Evolutionary conservation across 306 rosid genomes (phyloP).

Genomic region (Fagus sylvatica): DNA sequence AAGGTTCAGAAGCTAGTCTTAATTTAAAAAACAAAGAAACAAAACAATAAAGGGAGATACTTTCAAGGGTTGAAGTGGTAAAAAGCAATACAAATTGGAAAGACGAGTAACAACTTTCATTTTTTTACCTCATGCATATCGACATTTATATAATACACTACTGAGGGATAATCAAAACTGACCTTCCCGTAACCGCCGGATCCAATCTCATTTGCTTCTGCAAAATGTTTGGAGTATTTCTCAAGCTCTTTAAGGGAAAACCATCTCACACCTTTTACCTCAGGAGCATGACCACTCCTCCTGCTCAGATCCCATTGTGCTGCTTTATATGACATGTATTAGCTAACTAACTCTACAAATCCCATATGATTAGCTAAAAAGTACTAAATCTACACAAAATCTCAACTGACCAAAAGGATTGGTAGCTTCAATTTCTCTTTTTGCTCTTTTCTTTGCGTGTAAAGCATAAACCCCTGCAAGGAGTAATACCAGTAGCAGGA

Average conservation of each 20-base stretch:
- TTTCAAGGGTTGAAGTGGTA: too few species aligned
- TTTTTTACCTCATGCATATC: too few species aligned
- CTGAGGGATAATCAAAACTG: too few species aligned
- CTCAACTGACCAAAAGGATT: slow-evolving; percentile 37
- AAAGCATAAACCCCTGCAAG: too few species aligned
- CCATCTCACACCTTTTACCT: slow-evolving; percentile 53
- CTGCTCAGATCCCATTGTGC: slow-evolving; percentile 43
- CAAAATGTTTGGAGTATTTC: slow-evolving; percentile 47
- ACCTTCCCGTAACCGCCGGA: slow-evolving; percentile 48
- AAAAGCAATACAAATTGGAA: too few species aligned
- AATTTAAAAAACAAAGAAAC: too few species aligned
- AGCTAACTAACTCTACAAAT: background rate
- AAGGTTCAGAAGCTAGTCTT: too few species aligned
- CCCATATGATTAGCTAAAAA: background rate
- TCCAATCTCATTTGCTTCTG: slow-evolving; percentile 38
- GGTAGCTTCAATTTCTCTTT: slow-evolving; percentile 15
- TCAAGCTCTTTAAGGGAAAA: slow-evolving; percentile 68
- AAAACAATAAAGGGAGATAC: too few species aligned
- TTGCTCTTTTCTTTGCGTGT: too few species aligned
- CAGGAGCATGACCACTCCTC: slow-evolving; percentile 33
- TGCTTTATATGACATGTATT: slow-evolving; percentile 33
- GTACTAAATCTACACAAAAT: background rate
- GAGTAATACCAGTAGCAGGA: too few species aligned
- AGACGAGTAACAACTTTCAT: too few species aligned
- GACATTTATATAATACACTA: too few species aligned